Percentiles rank a stretch among this genome's conserved stretches.
phyloP scores from a whole-genome alignment of 192 early-diverging fungal genomes.

The Spizellomyces sp. region DNA sequence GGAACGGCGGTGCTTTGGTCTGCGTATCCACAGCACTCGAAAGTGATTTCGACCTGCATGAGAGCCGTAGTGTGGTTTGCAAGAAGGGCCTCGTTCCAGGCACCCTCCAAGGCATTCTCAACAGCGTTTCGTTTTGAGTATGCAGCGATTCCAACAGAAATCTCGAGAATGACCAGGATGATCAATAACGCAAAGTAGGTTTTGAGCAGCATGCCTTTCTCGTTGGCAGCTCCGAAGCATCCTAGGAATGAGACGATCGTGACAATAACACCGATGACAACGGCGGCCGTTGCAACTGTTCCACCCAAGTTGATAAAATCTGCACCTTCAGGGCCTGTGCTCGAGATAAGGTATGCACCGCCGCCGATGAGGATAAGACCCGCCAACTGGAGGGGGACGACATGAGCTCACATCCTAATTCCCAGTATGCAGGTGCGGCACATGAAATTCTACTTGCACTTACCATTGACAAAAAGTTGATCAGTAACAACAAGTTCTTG shows the following conservation, averaged over 20 bases:
- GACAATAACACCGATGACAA: constrained; percentile 54
- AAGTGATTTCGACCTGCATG: constrained; percentile 20
- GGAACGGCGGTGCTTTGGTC: constrained; percentile 21
- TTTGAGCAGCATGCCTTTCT: constrained; percentile 64
- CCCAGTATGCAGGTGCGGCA: not conserved
- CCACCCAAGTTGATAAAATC: constrained; percentile 42
- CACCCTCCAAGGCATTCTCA: constrained; percentile 65
- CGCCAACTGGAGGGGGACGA: constrained; percentile 43
- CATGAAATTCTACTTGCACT: not conserved
- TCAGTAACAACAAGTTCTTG: constrained; percentile 56
- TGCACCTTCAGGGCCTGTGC: not conserved
- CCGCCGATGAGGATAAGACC: constrained; percentile 58
- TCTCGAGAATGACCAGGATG: constrained; percentile 53
- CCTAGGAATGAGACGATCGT: constrained; percentile 58
- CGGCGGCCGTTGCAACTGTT: constrained; percentile 45
- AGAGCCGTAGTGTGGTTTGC: constrained; percentile 16
- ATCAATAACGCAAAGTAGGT: constrained; percentile 60
- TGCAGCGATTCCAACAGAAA: constrained; percentile 54
- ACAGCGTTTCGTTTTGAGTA: constrained; percentile 56
- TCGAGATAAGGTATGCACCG: constrained; percentile 49
- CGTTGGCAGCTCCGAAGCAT: constrained; percentile 63
- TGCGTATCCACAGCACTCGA: constrained; percentile 52
- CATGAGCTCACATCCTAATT: not conserved
- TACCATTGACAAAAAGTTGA: constrained; percentile 62
- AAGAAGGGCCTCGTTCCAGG: constrained; percentile 69